Evolutionary conservation across 2,329 filamentous ascomycete genomes (phyloP).

Genomic region (Rutstroemia sp.): DNA sequence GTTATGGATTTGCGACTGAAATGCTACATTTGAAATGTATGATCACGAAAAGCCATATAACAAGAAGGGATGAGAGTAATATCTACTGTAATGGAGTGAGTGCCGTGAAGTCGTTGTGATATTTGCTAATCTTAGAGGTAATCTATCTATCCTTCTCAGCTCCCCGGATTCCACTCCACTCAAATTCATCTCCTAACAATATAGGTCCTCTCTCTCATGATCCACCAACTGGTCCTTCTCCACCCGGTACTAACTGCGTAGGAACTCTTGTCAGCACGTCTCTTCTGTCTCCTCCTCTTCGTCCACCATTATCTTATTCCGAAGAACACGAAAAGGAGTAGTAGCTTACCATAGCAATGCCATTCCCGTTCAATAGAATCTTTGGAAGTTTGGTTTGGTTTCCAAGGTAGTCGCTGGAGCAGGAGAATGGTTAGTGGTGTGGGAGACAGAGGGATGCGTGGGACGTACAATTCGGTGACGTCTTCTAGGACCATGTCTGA

Average conservation of each 20-base stretch:
- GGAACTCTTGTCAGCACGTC: constrained; percentile 1
- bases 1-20: too few relatives aligned
- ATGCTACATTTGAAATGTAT: too few relatives aligned
- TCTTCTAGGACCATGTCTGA: constrained; percentile 97
- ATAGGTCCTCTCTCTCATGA: constrained; percentile 11
- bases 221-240: constrained; percentile 52
- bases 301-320: too few relatives aligned
- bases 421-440: too few relatives aligned
- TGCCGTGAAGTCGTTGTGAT: too few relatives aligned
- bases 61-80: too few relatives aligned
- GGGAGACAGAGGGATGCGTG: not conserved
- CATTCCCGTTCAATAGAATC: constrained; percentile 95
- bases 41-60: too few relatives aligned
- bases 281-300: not conserved
- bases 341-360: constrained; percentile 84
- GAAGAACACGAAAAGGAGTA: not conserved
- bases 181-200: too few relatives aligned
- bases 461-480: constrained; percentile 83
- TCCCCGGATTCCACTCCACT: too few relatives aligned
- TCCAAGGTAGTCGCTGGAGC: constrained; percentile 84
- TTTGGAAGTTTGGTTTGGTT: constrained; percentile 84
- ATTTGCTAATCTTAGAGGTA: too few relatives aligned
- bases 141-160: not conserved
- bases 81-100: too few relatives aligned
- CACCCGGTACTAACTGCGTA: constrained; percentile 65